phyloP scores from a whole-genome alignment of 1,139 yeast genomes.

The Scheffersomyces stambukii region DNA sequence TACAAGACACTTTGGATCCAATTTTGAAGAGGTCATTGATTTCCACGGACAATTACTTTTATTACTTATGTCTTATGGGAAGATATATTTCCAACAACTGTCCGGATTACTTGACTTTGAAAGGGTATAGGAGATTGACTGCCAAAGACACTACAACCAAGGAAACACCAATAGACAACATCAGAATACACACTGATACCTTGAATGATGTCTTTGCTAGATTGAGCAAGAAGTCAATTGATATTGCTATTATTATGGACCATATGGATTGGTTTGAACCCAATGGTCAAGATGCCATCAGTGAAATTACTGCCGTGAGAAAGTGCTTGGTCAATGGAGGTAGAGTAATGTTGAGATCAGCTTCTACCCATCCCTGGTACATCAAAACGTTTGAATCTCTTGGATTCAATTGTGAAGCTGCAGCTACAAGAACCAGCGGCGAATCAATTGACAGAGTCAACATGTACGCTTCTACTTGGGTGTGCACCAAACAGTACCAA shows the following conservation, averaged over 20 bases:
- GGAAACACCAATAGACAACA: conserved; percentile 51
- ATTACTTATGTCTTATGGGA: conserved; percentile 65
- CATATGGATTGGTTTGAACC: conserved; percentile 92
- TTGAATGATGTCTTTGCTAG: conserved; percentile 71
- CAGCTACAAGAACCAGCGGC: conserved; percentile 61
- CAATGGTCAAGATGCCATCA: conserved; percentile 54
- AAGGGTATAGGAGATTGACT: conserved; percentile 51
- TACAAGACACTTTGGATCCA: conserved; percentile 77
- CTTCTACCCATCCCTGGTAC: conserved; percentile 75
- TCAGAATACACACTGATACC: conserved; percentile 77
- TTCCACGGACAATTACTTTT: conserved; percentile 73
- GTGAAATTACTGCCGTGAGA: conserved; percentile 63
- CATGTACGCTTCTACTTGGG: conserved; percentile 89
- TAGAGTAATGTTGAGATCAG: conserved; percentile 72
- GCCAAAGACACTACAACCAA: conserved; percentile 17
- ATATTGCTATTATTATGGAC: conserved; percentile 83
- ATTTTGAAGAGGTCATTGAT: conserved; percentile 58
- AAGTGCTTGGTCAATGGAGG: conserved; percentile 65
- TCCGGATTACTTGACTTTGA: conserved; percentile 67
- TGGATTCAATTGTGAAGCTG: conserved; percentile 67
- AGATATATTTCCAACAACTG: conserved; percentile 61
- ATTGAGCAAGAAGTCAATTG: conserved; percentile 55
- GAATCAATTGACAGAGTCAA: conserved; percentile 71
- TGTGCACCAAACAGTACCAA: conserved; percentile 53
- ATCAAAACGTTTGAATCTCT: conserved; percentile 59